These are phyloP conservation scores for Ormosia semicastrata DNA, from an alignment of 306 rosid genomes.

Conservation along the genomic window DNA sequence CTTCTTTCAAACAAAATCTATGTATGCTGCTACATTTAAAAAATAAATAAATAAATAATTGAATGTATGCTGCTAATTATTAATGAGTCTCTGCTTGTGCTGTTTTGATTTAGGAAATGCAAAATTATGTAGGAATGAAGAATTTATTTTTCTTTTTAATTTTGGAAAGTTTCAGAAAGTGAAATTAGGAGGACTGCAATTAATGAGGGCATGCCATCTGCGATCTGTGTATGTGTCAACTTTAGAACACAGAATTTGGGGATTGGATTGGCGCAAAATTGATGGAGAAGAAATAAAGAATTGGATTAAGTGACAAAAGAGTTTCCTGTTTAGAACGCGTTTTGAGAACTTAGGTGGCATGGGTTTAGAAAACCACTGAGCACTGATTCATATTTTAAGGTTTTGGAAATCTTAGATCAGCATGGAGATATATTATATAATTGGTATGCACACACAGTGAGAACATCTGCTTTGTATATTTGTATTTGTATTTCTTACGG, in stretches of 20 bases:
- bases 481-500: neutral
- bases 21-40: neutral
- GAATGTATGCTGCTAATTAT: neutral
- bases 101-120: neutral
- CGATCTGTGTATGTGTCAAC: constrained; percentile 13
- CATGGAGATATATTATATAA: neutral
- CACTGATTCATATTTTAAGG: constrained; percentile 28
- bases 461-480: neutral
- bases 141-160: neutral
- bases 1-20: constrained; percentile 3
- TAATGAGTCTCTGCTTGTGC: neutral
- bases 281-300: constrained; percentile 33
- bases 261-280: constrained; percentile 27
- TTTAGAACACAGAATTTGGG: neutral
- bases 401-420: constrained; percentile 32
- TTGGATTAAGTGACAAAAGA: constrained; percentile 23
- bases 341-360: constrained; percentile 55
- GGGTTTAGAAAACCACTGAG: constrained; percentile 13
- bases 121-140: neutral
- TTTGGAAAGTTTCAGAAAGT: neutral
- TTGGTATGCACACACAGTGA: neutral
- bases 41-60: too few species aligned
- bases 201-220: constrained; percentile 13
- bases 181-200: neutral
- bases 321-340: constrained; percentile 56